Conservation (phyloP, 257 asterid genomes). For the Linaria vulgaris region DNA sequence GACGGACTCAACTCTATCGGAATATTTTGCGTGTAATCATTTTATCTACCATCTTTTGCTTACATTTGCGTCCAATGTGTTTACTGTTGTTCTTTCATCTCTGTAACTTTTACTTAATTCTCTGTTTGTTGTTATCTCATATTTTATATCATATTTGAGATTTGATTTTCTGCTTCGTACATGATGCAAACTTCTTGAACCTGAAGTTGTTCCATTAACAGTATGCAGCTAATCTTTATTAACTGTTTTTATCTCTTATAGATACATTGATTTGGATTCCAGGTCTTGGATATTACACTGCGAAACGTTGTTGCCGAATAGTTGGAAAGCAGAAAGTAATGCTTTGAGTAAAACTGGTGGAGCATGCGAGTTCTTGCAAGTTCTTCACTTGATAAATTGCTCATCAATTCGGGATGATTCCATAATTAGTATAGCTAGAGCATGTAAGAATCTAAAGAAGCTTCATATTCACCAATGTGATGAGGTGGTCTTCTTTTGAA, state of each 20-base stretch:
- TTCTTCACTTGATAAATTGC: slow-evolving; percentile 92
- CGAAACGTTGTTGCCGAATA: slow-evolving; percentile 75
- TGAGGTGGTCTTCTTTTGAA: slow-evolving; percentile 48
- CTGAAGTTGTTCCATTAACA: background rate
- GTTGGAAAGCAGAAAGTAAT: slow-evolving; percentile 62
- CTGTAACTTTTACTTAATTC: too few species aligned
- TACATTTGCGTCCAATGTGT: slow-evolving; percentile 22
- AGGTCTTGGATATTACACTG: slow-evolving; percentile 29
- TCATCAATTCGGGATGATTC: slow-evolving; percentile 80
- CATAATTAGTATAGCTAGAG: slow-evolving; percentile 71
- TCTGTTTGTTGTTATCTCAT: too few species aligned
- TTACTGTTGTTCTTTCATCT: background rate
- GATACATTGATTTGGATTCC: slow-evolving; percentile 17
- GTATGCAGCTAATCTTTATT: slow-evolving; percentile 5
- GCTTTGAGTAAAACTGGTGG: slow-evolving; percentile 77
- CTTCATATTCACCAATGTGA: slow-evolving; percentile 89
- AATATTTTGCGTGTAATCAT: slow-evolving; percentile 64
- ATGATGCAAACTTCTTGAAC: slow-evolving; percentile 2
- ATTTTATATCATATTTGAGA: too few species aligned
- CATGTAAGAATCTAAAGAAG: slow-evolving; percentile 75
- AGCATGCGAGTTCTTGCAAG: slow-evolving; percentile 89
- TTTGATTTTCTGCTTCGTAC: slow-evolving; percentile 16
- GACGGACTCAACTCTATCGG: slow-evolving; percentile 70
- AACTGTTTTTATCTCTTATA: slow-evolving; percentile 8
- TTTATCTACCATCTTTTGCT: slow-evolving; percentile 21